Percentiles rank a stretch among this genome's conserved stretches.
Evolutionary conservation across 257 asterid species (phyloP).

Genomic region (Vinca minor): DNA sequence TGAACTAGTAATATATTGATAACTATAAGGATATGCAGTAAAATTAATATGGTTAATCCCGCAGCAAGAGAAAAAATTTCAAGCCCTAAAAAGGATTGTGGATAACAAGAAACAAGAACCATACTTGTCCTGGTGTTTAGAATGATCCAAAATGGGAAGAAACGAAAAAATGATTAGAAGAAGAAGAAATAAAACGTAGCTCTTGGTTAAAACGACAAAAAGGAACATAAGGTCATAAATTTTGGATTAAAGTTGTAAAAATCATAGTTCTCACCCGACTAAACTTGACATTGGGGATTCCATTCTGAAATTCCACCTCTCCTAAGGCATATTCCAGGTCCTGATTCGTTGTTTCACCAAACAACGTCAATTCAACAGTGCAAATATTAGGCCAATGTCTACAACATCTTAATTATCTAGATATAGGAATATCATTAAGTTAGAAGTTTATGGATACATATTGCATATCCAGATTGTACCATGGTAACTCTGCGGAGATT

Average conservation of each 20-base stretch:
- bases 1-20: not conserved
- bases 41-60: not conserved
- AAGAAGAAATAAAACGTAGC: not conserved
- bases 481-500: constrained; percentile 63
- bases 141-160: not conserved
- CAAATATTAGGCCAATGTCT: not conserved
- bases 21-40: not conserved
- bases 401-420: not conserved
- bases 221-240: not conserved
- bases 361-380: not conserved
- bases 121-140: not conserved
- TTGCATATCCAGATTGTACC: constrained; percentile 41
- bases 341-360: constrained; percentile 34
- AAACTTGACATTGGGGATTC: constrained; percentile 75
- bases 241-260: not conserved
- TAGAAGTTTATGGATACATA: not conserved
- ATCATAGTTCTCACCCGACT: constrained; percentile 61
- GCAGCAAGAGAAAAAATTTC: not conserved
- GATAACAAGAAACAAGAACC: not conserved
- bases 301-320: constrained; percentile 57
- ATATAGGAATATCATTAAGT: constrained; percentile 16
- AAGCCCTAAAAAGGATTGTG: not conserved
- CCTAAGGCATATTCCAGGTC: constrained; percentile 74
- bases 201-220: not conserved
- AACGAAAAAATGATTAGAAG: not conserved